Evolutionary conservation across 2,329 filamentous ascomycete genomes (phyloP), one percentile per base, ranked within the genome.

Genomic region (Sclerotinia trifoliorum): DNA sequence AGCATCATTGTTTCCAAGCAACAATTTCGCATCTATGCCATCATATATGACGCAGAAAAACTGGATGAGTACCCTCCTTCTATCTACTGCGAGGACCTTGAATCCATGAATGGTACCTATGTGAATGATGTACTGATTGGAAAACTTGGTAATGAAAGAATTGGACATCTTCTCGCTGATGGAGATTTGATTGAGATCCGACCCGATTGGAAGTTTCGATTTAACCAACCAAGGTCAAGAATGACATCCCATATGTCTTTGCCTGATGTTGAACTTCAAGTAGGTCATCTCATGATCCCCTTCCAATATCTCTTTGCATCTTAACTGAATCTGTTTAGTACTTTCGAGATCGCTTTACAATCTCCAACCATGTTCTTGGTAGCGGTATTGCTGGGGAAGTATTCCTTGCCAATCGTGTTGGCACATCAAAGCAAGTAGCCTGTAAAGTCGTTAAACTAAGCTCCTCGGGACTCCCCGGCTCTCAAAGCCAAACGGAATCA

Each of bases 371-470:
- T 13, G 75, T 81, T 3, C 79, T 90, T 32, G 87, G 88, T 5
- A 74, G 77, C 46, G 88, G 88, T 7, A 81, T 80, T 2, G 82
- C 82, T 73, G 85, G 84, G 11, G 78, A 78, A 54, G 84, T 90
- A 3, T 82, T 84, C 67, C 79, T 88, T 13, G 86, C 84, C 6
- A 75, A 83, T 3, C 82, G 90, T 21, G 76, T 79, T 32, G 77
- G 76, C 8, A 85, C 83, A 0, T 80, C 82, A 49, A 82, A 81
- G 67, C 90, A 92, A 73, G 71, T 91, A 26, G 89, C 88, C 15
- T 93, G 90, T 80, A 92, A 93, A 73, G 78, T 91, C 11, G 80
- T 91, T 64, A 80, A 85, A 65, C 74, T 90, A 2, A 79, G 80
- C 5, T 24, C 62, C 21, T 62, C 66, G 24, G 66, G 57, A 24